phyloP scores from a whole-genome alignment of 2,329 filamentous ascomycete species.

The Xylariaceae sp. region DNA sequence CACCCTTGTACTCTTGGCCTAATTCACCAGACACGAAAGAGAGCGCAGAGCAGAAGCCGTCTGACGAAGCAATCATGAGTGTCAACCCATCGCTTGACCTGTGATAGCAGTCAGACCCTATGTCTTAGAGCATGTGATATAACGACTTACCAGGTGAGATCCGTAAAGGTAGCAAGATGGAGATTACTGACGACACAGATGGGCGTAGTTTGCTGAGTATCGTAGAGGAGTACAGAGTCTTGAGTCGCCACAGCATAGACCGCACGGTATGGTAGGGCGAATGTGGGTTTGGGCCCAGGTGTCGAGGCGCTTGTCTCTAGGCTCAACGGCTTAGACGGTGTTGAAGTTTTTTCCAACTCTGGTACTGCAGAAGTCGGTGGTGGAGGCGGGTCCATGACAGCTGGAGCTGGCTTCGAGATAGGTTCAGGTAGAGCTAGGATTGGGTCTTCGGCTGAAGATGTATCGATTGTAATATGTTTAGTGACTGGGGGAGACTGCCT shows the following conservation, averaged over 20 bases:
- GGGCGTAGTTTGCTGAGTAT: slow-evolving; percentile 93
- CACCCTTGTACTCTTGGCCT: slow-evolving; percentile 73
- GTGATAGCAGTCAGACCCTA: slow-evolving; percentile 12
- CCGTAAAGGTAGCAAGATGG: slow-evolving; percentile 96
- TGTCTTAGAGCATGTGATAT: no score
- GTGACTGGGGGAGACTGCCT: slow-evolving; percentile 66
- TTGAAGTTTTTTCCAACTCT: slow-evolving; percentile 43
- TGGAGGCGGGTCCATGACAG: slow-evolving; percentile 79
- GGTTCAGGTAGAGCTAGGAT: slow-evolving; percentile 84
- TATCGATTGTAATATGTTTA: slow-evolving; percentile 91
- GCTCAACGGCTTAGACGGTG: slow-evolving; percentile 46
- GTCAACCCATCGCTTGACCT: slow-evolving; percentile 75
- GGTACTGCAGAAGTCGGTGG: slow-evolving; percentile 48
- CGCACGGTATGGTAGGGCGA: slow-evolving; percentile 86
- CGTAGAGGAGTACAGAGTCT: slow-evolving; percentile 90
- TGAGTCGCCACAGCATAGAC: slow-evolving; percentile 96
- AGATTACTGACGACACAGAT: slow-evolving; percentile 94
- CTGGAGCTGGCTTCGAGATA: slow-evolving; percentile 56
- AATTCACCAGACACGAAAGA: slow-evolving; percentile 82
- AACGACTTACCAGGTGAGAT: slow-evolving; percentile 76
- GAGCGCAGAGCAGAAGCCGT: slow-evolving; percentile 92
- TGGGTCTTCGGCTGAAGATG: slow-evolving; percentile 78
- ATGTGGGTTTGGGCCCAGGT: slow-evolving; percentile 64
- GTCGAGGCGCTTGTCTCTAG: slow-evolving; percentile 44
- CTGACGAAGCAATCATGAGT: slow-evolving; percentile 92